Conservation (phyloP, 495 filamentous ascomycete species). For the Penicillium fimorum region DNA sequence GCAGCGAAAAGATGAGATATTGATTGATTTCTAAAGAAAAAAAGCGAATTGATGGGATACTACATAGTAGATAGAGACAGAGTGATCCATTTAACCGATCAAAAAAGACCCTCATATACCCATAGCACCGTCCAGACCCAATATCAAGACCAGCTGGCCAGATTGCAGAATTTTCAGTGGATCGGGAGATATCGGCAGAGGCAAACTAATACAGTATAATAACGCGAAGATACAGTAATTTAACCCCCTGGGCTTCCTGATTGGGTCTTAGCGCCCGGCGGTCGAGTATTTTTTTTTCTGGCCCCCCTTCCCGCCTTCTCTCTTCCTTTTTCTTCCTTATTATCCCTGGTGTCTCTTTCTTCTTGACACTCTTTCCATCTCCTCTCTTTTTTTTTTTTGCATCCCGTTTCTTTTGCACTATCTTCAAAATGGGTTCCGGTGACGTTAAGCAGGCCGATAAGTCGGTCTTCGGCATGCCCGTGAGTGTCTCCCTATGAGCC, state of each 20-base stretch:
- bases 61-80: neutral
- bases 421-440: conserved; percentile 51
- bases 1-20: neutral
- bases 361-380: conserved; percentile 43
- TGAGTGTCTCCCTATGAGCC: conserved; percentile 32
- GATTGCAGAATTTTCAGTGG: conserved; percentile 27
- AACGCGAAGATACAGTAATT: conserved; percentile 18
- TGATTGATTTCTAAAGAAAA: neutral
- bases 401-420: conserved; percentile 39
- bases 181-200: conserved; percentile 49
- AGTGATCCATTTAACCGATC: neutral
- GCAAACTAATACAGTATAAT: conserved; percentile 15
- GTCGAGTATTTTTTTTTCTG: conserved; percentile 45
- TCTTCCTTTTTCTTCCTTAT: conserved; percentile 37
- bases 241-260: conserved; percentile 21
- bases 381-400: conserved; percentile 42
- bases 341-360: conserved; percentile 40
- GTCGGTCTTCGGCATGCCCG: conserved; percentile 86
- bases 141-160: conserved; percentile 10
- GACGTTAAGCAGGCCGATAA: conserved; percentile 60
- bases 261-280: conserved; percentile 36
- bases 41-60: neutral
- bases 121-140: conserved; percentile 4
- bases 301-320: conserved; percentile 36
- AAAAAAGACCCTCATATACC: neutral